Conservation (phyloP, 1,284 basidiomycete species). For the Erythrobasidium hasegawianum region DNA sequence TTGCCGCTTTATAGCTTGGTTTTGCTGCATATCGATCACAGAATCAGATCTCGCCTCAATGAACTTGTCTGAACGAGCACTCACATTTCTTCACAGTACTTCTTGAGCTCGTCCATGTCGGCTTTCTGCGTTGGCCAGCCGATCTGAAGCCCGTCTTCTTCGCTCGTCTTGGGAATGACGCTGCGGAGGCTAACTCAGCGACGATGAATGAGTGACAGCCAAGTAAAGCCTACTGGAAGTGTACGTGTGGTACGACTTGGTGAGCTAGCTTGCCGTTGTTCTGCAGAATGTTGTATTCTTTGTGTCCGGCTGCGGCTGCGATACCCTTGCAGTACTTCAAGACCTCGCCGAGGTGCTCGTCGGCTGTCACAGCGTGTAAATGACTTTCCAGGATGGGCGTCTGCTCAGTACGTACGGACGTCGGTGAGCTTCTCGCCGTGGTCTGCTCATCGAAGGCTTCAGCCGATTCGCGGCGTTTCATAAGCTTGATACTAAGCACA, state of each 20-base stretch:
- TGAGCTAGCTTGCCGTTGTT: conserved; percentile 45
- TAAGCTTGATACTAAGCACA: conserved; percentile 34
- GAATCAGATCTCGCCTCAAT: too few relatives aligned
- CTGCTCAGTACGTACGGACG: too few relatives aligned
- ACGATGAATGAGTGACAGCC: background rate
- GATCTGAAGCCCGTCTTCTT: conserved; percentile 51
- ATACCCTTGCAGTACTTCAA: conserved; percentile 38
- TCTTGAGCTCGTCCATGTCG: conserved; percentile 50
- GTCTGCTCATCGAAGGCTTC: background rate
- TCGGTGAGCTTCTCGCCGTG: background rate
- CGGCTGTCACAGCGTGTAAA: too few relatives aligned
- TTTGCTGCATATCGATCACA: conserved; percentile 3
- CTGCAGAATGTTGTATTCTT: conserved; percentile 53
- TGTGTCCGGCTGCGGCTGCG: conserved; percentile 49
- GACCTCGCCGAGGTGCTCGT: too few relatives aligned
- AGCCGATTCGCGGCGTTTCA: background rate
- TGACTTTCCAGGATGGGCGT: too few relatives aligned
- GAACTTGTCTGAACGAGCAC: background rate
- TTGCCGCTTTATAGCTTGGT: conserved; percentile 10
- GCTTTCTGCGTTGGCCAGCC: conserved; percentile 51
- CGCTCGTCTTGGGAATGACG: conserved; percentile 53
- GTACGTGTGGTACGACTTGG: conserved; percentile 42
- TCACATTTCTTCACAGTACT: conserved; percentile 40
- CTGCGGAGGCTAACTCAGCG: conserved; percentile 27
- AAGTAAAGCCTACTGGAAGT: conserved; percentile 40